Conservation (phyloP, 345 rosid species). For the Capsella bursapastoris region DNA sequence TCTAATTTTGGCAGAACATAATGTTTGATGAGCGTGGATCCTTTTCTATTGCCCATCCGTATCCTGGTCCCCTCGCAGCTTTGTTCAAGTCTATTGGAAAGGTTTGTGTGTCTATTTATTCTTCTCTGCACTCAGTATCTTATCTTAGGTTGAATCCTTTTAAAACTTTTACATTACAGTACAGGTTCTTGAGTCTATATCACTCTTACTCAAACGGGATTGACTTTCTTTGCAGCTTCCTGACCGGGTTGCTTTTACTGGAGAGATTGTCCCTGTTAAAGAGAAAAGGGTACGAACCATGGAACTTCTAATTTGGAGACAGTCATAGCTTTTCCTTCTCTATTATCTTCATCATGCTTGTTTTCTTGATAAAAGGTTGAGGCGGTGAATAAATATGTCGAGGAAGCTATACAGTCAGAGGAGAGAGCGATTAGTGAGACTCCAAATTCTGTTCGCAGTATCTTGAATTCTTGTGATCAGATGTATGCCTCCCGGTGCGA, state of each 20-base stretch:
- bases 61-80: constrained; percentile 68
- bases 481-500: constrained; percentile 61
- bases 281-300: constrained; percentile 61
- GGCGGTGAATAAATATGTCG: constrained; percentile 48
- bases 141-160: constrained; percentile 2
- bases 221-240: constrained; percentile 65
- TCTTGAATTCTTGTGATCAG: constrained; percentile 66
- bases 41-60: constrained; percentile 67
- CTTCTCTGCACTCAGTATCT: constrained; percentile 23
- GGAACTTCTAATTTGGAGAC: background rate
- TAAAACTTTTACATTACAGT: too few species aligned
- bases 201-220: background rate
- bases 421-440: constrained; percentile 49
- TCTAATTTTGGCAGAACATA: constrained; percentile 57
- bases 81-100: constrained; percentile 60
- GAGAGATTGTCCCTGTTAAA: constrained; percentile 70
- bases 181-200: constrained; percentile 1
- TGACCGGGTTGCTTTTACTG: constrained; percentile 72
- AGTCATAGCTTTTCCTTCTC: background rate
- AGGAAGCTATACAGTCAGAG: constrained; percentile 61
- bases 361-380: constrained; percentile 35
- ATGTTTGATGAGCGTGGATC: constrained; percentile 87
- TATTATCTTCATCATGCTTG: constrained; percentile 9
- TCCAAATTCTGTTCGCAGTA: constrained; percentile 65
- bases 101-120: constrained; percentile 50